Conservation (phyloP, 768 basidiomycete genomes). For the Pleurotus tuoliensis region DNA sequence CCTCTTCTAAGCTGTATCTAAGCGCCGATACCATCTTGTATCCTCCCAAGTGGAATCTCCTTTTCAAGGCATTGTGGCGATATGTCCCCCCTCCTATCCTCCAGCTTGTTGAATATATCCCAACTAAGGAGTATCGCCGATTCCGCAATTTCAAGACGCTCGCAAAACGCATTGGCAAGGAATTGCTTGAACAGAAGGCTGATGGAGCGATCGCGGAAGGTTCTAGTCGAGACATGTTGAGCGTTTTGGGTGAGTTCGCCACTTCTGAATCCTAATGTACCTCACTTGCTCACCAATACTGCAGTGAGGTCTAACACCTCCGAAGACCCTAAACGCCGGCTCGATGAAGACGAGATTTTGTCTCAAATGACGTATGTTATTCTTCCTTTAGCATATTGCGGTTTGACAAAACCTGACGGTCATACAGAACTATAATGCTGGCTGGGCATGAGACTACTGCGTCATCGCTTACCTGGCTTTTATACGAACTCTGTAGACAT, state of each 20-base stretch:
- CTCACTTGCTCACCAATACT: neutral
- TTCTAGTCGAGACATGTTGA: constrained; percentile 27
- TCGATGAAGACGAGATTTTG: constrained; percentile 22
- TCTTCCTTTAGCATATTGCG: neutral
- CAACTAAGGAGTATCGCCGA: neutral
- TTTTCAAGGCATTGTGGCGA: constrained; percentile 11
- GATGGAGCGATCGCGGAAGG: neutral
- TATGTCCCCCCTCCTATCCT: constrained; percentile 2
- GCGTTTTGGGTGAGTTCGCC: constrained; percentile 24
- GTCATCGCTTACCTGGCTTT: constrained; percentile 36
- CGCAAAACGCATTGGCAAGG: neutral
- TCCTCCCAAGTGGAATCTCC: constrained; percentile 11
- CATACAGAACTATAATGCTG: constrained; percentile 10
- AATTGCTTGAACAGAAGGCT: constrained; percentile 1
- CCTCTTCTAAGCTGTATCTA: constrained; percentile 9
- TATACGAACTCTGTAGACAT: constrained; percentile 42
- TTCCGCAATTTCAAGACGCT: constrained; percentile 1
- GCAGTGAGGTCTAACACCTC: constrained; percentile 15
- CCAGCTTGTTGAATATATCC: constrained; percentile 1
- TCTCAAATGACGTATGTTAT: constrained; percentile 20
- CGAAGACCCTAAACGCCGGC: constrained; percentile 9
- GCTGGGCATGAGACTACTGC: constrained; percentile 40
- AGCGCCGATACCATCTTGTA: constrained; percentile 3
- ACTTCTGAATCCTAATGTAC: neutral
- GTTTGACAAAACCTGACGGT: neutral